A percentile compares a stretch with the other conserved stretches of the same genome.
Conservation (phyloP, 352 stramenopile genomes). For the Globisporangium iwayamae region DNA sequence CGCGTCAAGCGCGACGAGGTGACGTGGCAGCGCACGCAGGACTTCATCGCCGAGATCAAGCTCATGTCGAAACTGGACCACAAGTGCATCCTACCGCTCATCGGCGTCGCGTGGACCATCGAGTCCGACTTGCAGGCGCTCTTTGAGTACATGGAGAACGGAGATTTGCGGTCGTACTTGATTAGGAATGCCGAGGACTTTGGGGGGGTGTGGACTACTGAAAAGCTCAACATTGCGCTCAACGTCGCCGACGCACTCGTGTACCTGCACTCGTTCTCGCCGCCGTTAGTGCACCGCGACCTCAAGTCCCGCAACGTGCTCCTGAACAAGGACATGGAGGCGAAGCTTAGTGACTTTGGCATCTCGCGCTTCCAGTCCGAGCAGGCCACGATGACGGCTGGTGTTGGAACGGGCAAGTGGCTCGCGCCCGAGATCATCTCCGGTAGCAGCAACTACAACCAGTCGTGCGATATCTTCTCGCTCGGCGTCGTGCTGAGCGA, state of each 20-base stretch:
- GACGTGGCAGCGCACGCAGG: constrained; percentile 32
- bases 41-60: constrained; percentile 72
- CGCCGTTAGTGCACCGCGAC: constrained; percentile 34
- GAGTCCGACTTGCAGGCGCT: constrained; percentile 52
- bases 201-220: constrained; percentile 20
- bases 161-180: constrained; percentile 52
- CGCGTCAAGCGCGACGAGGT: constrained; percentile 40
- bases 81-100: constrained; percentile 56
- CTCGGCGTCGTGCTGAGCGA: constrained; percentile 39
- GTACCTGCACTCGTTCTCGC: constrained; percentile 43
- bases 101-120: constrained; percentile 62
- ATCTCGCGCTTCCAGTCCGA: constrained; percentile 33
- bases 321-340: constrained; percentile 20
- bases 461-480: constrained; percentile 32
- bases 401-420: constrained; percentile 32
- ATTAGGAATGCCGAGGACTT: constrained; percentile 10
- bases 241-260: constrained; percentile 39
- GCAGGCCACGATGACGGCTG: constrained; percentile 30
- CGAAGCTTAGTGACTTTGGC: constrained; percentile 42
- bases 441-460: constrained; percentile 32
- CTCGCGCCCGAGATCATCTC: constrained; percentile 35
- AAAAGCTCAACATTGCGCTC: constrained; percentile 37
- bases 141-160: constrained; percentile 65
- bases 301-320: constrained; percentile 44
- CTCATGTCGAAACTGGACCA: constrained; percentile 58